Percentiles rank a stretch among this genome's conserved stretches.
phyloP scores from a whole-genome alignment of 805 yeast species.

The Candida ortonii region DNA sequence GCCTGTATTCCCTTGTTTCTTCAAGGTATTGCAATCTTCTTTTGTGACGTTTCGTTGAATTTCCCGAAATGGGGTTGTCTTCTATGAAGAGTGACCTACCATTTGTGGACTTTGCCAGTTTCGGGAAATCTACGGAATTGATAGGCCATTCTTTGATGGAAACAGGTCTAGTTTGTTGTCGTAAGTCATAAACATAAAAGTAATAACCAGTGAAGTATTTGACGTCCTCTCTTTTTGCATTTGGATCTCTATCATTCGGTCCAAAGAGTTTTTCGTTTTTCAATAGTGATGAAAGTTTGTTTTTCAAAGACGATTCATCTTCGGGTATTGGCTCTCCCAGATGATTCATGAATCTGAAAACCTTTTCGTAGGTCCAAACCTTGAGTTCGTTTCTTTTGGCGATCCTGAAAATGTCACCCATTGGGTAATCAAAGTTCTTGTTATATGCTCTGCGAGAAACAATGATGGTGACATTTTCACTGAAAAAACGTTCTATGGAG shows the following conservation, averaged over 20 bases:
- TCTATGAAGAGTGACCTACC: constrained; percentile 85
- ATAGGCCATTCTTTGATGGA: constrained; percentile 75
- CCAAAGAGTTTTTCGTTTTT: constrained; percentile 85
- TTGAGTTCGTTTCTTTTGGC: constrained; percentile 64
- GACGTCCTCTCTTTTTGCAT: constrained; percentile 79
- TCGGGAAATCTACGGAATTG: constrained; percentile 51
- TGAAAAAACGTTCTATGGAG: constrained; percentile 56
- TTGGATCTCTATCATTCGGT: constrained; percentile 84
- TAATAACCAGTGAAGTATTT: constrained; percentile 75
- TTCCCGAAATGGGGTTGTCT: constrained; percentile 38
- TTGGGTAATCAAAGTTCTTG: constrained; percentile 40
- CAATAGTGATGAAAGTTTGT: constrained; percentile 55
- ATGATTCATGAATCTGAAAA: constrained; percentile 70
- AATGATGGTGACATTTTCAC: constrained; percentile 68
- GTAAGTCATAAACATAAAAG: constrained; percentile 75
- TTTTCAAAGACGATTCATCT: constrained; percentile 22
- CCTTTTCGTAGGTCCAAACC: constrained; percentile 87
- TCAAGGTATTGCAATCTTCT: constrained; percentile 31
- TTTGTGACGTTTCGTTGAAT: constrained; percentile 28
- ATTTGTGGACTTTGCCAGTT: constrained; percentile 54
- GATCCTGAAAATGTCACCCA: constrained; percentile 62
- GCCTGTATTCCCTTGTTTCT: constrained; percentile 32
- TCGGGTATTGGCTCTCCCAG: constrained; percentile 43
- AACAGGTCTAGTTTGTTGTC: constrained; percentile 75
- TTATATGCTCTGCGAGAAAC: constrained; percentile 60